Base-by-base conservation (phyloP, 139 green algal species). In the Picochlorum costavermella region DNA sequence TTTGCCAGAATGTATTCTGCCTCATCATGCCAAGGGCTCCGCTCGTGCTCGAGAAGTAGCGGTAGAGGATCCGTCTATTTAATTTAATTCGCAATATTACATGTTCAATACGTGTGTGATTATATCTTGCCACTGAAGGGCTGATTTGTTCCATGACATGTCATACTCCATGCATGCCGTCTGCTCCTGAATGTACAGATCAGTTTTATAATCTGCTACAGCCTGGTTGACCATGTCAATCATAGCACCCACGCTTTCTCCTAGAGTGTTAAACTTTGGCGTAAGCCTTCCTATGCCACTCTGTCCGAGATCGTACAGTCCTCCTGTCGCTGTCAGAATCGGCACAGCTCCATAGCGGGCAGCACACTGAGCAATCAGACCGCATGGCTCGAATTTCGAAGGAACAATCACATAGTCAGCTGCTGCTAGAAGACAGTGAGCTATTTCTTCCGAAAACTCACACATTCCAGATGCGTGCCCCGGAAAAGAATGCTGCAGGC, bases 381-480 rank as follows among this genome's bases (percentile, higher is more conserved):
- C 89, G 58, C 85, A 94, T 2, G 89, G 88, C 73, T 96, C 88
- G 40, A 83, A 94, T 12, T 83, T 70, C 8, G 81, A 90, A 1
- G 88, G 88, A 13, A 95, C 65, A 20, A 92, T n/a, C 29, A 94
- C 50, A 58, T 81, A 88, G 75, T 94, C 88, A 0, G 69, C 66
- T 6, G 57, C 88, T 4, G 87, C 88, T 62, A 91, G 63, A 2
- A 95, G 65, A 13, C 84, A 76, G 67, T 93, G 89, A 14, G 82
- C 82, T 28, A 87, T 60, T 23, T 72, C 55, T 76, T 92, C 84
- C 55, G 78, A 77, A 63, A 91, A 89, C 10, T 23, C 23, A 8
- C 77, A 61, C 4, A 84, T 6, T 11, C 83, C 88, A 0, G 55
- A 76, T 1, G 87, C 87, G 3, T 53, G 45, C 4, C 84, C 70